phyloP scores from a whole-genome alignment of 129 eudicot genomes.

The Gnaphalium uliginosum region DNA sequence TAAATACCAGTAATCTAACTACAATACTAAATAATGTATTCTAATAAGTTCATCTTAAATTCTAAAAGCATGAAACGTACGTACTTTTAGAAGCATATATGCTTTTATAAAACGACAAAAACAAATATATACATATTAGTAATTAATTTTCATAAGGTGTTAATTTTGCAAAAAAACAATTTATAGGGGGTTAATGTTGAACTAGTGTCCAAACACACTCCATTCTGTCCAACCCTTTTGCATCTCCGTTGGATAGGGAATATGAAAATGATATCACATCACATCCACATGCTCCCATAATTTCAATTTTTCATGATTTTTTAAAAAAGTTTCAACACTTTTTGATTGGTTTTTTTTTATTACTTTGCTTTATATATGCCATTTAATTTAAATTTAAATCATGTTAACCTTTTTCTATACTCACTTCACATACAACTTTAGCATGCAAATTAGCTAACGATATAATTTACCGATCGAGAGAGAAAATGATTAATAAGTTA shows the following conservation, averaged over 20 bases:
- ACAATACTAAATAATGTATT: too few relatives aligned
- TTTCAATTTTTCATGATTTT: neutral
- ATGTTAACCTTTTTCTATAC: neutral
- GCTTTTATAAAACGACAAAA: too few relatives aligned
- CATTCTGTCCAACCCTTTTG: neutral
- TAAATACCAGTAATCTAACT: too few relatives aligned
- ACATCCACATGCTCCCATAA: neutral
- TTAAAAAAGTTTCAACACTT: neutral
- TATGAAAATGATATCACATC: neutral
- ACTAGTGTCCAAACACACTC: neutral
- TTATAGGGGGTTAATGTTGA: neutral
- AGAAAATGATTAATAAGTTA: constrained; percentile 8
- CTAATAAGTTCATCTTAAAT: too few relatives aligned
- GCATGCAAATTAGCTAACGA: neutral
- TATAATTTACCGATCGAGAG: neutral
- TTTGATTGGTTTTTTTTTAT: neutral
- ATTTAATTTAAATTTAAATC: too few relatives aligned
- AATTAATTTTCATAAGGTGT: neutral
- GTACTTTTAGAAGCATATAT: neutral
- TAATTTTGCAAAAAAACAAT: neutral
- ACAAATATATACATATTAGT: neutral
- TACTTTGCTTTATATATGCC: too few relatives aligned
- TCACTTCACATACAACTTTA: too few relatives aligned
- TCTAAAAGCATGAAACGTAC: neutral
- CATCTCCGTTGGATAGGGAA: neutral